Evolutionary conservation across 2,329 filamentous ascomycete species (phyloP), one percentile per base, ranked within the genome.

Genomic region (Reticulascus tulasneorum): DNA sequence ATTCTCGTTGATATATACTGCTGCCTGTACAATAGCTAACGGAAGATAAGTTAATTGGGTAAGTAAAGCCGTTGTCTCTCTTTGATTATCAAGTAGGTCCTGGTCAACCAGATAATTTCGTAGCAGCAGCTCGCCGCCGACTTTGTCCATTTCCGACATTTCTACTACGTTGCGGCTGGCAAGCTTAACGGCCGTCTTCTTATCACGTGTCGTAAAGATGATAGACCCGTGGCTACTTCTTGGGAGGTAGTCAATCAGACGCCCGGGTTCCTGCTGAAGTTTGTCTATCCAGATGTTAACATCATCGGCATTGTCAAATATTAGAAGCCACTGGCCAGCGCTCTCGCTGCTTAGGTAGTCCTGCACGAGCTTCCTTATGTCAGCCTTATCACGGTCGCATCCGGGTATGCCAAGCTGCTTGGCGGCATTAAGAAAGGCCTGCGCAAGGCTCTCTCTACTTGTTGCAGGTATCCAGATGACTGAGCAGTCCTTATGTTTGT

Each of bases 401-500:
- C n/a, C n/a, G n/a, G n/a, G n/a, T 29, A 61, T 44, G 1, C 38
- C 28, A 10, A 67, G 49, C 46, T 53, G 47, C 24, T 46, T 50
- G 2, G 51, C 56, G 5, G 67, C 54, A 6, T 54, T 52, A 3
- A 29, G 31, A 38, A 59, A 69, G 10, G 62, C 62, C 34, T 63
- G 55, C 23, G 67, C 51, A 37, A 71, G 59, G 35, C 48, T 60
- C 12, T 54, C 58, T n/a, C 45, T 39, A 38, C 59, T 64, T 17
- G 55, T 50, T 7, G 59, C 64, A 6, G 63, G 56, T 5, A 71
- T 52, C 67, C 63, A 73, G 41, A 73, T 60, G 33, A 73, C 47
- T 0, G 59, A 64, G 33, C 52, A 65, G 5, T 57, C 53, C 2
- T 55, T 54, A 21, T 52, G 29, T 24, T 55, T 51, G 9, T 59